Percentiles rank a stretch among this genome's conserved stretches.
Evolutionary conservation across 2,329 filamentous ascomycete species (phyloP).

Genomic region (Cordyceps fumosorosea): DNA sequence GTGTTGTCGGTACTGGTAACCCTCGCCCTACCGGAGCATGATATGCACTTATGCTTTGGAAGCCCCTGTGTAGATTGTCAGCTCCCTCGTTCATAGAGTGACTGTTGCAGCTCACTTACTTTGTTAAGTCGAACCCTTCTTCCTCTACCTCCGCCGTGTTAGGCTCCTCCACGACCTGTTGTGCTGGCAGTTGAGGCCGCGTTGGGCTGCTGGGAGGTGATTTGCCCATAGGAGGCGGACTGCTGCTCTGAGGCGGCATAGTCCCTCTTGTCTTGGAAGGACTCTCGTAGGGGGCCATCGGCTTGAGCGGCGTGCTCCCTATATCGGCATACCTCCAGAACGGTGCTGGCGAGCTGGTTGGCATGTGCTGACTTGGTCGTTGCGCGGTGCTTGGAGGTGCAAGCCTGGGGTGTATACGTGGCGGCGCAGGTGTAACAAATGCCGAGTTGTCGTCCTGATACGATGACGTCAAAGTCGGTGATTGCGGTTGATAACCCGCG

Average conservation of each 20-base stretch:
- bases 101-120: slow-evolving; percentile 33
- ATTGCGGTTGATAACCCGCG: slow-evolving; percentile 47
- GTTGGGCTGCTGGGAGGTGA: slow-evolving; percentile 49
- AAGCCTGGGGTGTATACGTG: slow-evolving; percentile 64
- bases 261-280: slow-evolving; percentile 44
- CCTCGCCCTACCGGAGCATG: slow-evolving; percentile 49
- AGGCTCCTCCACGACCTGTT: slow-evolving; percentile 22
- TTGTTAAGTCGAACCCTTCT: slow-evolving; percentile 51
- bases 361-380: slow-evolving; percentile 77
- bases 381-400: slow-evolving; percentile 76
- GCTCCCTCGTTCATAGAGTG: slow-evolving; percentile 16
- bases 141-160: slow-evolving; percentile 30
- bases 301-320: slow-evolving; percentile 61
- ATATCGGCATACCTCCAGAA: slow-evolving; percentile 86
- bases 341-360: slow-evolving; percentile 75
- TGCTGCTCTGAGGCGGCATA: slow-evolving; percentile 49
- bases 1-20: slow-evolving; percentile 35
- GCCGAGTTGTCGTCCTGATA: slow-evolving; percentile 54
- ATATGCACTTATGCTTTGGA: slow-evolving; percentile 59
- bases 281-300: slow-evolving; percentile 47
- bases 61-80: slow-evolving; percentile 39
- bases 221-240: slow-evolving; percentile 44
- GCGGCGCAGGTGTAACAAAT: slow-evolving; percentile 67
- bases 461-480: slow-evolving; percentile 55
- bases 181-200: slow-evolving; percentile 28